phyloP scores from a whole-genome alignment of 768 basidiomycete genomes.

The Boletellus sp. region DNA sequence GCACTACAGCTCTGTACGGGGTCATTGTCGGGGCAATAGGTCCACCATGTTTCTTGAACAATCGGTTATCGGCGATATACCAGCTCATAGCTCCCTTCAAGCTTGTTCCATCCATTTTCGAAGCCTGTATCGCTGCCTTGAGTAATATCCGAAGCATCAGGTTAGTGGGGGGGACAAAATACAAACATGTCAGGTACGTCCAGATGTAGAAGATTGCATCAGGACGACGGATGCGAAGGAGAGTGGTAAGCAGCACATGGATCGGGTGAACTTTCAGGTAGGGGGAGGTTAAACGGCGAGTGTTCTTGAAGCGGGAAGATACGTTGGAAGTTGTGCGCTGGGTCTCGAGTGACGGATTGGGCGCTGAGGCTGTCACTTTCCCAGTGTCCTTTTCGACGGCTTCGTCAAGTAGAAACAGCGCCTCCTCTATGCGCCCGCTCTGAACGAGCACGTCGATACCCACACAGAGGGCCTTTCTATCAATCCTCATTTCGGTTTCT shows the following conservation, averaged over 20 bases:
- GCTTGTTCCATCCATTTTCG: conserved; percentile 49
- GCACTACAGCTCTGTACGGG: not conserved
- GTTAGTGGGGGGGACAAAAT: conserved; percentile 52
- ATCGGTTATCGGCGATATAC: conserved; percentile 19
- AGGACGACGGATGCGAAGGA: conserved; percentile 52
- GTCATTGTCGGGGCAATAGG: conserved; percentile 12
- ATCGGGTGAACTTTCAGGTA: conserved; percentile 28
- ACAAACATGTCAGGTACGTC: conserved; percentile 61
- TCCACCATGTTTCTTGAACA: conserved; percentile 16
- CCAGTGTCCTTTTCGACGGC: conserved; percentile 28
- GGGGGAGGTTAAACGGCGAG: not conserved
- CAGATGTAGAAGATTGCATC: conserved; percentile 65
- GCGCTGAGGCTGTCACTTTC: not conserved
- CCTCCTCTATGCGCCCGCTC: conserved; percentile 41
- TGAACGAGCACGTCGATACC: conserved; percentile 51
- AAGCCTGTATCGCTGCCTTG: conserved; percentile 53
- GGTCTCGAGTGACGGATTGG: not conserved
- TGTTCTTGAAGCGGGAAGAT: not conserved
- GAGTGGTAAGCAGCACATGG: conserved; percentile 45
- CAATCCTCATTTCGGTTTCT: conserved; percentile 30
- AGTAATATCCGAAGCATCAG: conserved; percentile 59
- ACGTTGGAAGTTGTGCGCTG: not conserved
- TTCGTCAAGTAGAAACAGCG: conserved; percentile 48
- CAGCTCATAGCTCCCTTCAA: conserved; percentile 44
- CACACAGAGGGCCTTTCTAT: conserved; percentile 44